Conservation (phyloP, 2,329 filamentous ascomycete species). For the Aspergillus hiratsukae region DNA sequence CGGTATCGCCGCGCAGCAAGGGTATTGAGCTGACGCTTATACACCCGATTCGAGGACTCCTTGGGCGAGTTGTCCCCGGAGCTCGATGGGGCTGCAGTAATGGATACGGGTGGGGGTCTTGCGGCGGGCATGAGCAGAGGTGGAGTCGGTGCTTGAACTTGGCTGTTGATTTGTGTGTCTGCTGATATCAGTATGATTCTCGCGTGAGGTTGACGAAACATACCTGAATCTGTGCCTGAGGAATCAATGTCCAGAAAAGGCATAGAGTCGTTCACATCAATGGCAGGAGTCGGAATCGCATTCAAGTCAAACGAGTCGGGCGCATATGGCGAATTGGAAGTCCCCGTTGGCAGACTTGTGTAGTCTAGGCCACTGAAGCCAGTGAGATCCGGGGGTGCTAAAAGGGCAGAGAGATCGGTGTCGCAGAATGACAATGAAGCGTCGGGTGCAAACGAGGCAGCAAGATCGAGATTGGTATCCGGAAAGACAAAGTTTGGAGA, state of each 20-base stretch:
- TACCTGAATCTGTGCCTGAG: neutral
- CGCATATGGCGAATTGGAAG: neutral
- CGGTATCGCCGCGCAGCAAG: conserved; percentile 34
- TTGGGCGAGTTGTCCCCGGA: conserved; percentile 2
- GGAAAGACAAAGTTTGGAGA: neutral
- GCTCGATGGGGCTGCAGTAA: neutral
- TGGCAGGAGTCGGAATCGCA: neutral
- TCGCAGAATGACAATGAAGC: neutral
- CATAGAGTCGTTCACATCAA: neutral
- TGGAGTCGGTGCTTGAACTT: neutral
- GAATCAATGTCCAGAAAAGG: neutral
- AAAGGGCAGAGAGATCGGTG: neutral
- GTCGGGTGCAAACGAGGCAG: neutral
- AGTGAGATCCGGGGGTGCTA: neutral
- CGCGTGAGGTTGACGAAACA: no score
- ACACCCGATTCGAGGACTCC: conserved; percentile 18
- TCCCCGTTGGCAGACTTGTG: neutral
- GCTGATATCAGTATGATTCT: neutral
- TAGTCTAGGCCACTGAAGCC: neutral
- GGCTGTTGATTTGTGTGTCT: neutral
- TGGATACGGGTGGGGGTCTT: neutral
- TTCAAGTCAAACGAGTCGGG: neutral
- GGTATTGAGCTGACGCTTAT: conserved; percentile 34
- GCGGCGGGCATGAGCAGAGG: neutral
- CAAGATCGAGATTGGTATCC: neutral